Conservation (phyloP, 306 rosid genomes). For the Mimosa bimucronata region DNA sequence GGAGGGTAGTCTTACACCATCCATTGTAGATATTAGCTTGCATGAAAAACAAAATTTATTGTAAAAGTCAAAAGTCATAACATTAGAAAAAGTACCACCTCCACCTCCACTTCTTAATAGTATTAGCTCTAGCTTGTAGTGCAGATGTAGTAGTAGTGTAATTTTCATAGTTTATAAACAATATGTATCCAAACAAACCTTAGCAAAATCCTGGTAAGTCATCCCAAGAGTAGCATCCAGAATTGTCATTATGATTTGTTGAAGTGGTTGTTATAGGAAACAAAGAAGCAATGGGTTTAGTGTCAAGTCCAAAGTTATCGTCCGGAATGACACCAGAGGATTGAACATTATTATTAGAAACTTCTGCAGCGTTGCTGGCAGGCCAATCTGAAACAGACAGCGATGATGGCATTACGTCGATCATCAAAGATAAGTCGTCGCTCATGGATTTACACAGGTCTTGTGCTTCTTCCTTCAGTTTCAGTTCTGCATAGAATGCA, state of each 20-base stretch:
- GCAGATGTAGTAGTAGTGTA: no score
- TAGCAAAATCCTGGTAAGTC: conserved; percentile 57
- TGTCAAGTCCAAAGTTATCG: conserved; percentile 47
- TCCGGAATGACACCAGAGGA: conserved; percentile 40
- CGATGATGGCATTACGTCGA: conserved; percentile 39
- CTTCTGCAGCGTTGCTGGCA: conserved; percentile 15
- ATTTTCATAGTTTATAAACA: background rate
- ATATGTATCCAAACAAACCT: background rate
- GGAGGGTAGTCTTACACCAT: no score
- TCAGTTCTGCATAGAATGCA: conserved; percentile 44
- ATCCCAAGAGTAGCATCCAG: conserved; percentile 55
- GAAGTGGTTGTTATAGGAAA: conserved; percentile 43
- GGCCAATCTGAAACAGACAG: conserved; percentile 47
- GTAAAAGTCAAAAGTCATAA: no score
- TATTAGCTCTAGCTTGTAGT: no score
- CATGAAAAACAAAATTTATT: no score
- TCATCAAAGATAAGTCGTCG: conserved; percentile 53
- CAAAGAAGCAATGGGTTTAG: conserved; percentile 55
- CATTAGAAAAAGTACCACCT: no score
- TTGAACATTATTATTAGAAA: conserved; percentile 41
- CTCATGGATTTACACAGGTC: conserved; percentile 39
- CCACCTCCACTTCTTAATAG: no score
- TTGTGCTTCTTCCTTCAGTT: conserved; percentile 54
- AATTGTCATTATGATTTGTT: conserved; percentile 39
- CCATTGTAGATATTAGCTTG: no score